A percentile compares a stretch with the other conserved stretches of the same genome.
phyloP scores from a whole-genome alignment of 192 early-diverging fungal species.

The Pecoramyces ruminantium region DNA sequence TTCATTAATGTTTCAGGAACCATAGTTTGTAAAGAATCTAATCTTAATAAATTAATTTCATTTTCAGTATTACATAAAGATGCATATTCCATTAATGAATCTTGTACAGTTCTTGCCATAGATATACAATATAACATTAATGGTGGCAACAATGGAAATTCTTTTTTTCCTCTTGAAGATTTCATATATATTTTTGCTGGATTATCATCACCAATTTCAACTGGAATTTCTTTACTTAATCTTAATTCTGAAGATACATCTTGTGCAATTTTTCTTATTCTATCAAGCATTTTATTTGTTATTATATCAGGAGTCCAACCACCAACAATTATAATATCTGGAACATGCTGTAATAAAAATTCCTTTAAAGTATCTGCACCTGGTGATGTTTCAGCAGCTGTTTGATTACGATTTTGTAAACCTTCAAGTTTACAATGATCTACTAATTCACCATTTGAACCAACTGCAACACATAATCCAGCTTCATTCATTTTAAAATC shows the following conservation, averaged over 20 bases:
- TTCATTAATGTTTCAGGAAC: conserved; percentile 49
- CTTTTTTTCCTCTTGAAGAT: conserved; percentile 43
- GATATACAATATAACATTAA: conserved; percentile 75
- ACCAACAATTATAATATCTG: conserved; percentile 66
- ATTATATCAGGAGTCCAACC: conserved; percentile 62
- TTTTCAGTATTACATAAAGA: conserved; percentile 39
- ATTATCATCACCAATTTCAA: conserved; percentile 75
- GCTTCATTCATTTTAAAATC: conserved; percentile 38
- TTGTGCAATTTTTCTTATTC: conserved; percentile 10
- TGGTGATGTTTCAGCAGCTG: conserved; percentile 6
- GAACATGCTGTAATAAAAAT: conserved; percentile 34
- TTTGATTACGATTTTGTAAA: conserved; percentile 14
- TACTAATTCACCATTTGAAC: conserved; percentile 52
- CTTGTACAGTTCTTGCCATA: conserved; percentile 68
- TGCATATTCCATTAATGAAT: conserved; percentile 64
- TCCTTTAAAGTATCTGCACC: conserved; percentile 27
- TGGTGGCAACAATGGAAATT: conserved; percentile 48
- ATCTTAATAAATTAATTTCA: conserved; percentile 25
- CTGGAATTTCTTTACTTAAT: conserved; percentile 20
- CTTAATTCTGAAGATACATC: conserved; percentile 20
- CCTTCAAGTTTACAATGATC: conserved; percentile 48
- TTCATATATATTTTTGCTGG: conserved; percentile 72
- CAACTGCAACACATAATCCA: conserved; percentile 47
- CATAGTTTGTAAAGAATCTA: conserved; percentile 60
- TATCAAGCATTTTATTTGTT: conserved; percentile 5